Conservation (phyloP, 352 stramenopile genomes). For the Phytophthora pistaciae region DNA sequence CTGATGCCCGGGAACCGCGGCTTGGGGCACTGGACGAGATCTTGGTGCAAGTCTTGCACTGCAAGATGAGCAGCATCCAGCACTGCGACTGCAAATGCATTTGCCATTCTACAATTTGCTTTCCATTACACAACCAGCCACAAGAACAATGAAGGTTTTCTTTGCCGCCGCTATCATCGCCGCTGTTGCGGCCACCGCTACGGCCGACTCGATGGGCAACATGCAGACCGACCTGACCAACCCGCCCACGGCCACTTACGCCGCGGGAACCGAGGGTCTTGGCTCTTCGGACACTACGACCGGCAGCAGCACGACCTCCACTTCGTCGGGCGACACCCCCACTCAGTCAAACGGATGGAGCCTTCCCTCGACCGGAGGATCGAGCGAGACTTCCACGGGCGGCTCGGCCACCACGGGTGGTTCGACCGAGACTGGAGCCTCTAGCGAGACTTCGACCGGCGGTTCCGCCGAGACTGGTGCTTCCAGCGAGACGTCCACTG, state of each 20-base stretch:
- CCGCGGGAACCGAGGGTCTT: conserved; percentile 18
- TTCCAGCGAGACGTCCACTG: conserved; percentile 4
- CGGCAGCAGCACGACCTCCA: conserved; percentile 1
- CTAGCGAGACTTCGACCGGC: conserved; percentile 6
- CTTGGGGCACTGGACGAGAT: conserved; percentile 29
- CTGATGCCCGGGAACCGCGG: conserved; percentile 18
- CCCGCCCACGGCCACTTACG: conserved; percentile 20
- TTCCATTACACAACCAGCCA: conserved; percentile 22
- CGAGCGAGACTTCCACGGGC: conserved; percentile 1
- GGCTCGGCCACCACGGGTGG: conserved; percentile 5
- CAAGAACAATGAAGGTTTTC: conserved; percentile 36
- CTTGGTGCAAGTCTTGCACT: too few species aligned
- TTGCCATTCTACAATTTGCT: conserved; percentile 38
- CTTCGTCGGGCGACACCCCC: conserved; percentile 1
- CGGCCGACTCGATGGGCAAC: conserved; percentile 34
- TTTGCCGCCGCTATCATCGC: conserved; percentile 25
- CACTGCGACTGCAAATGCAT: neutral
- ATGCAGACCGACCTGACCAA: conserved; percentile 9
- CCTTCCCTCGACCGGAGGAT: conserved; percentile 4
- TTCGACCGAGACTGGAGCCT: neutral
- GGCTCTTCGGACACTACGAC: conserved; percentile 25
- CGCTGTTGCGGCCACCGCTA: conserved; percentile 21
- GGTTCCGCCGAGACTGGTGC: conserved; percentile 7
- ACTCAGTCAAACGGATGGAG: conserved; percentile 6
- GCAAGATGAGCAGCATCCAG: conserved; percentile 27